A percentile compares a stretch with the other conserved stretches of the same genome.
Evolutionary conservation across 495 filamentous ascomycete species (phyloP).

Genomic region (Elasticomyces elasticus): DNA sequence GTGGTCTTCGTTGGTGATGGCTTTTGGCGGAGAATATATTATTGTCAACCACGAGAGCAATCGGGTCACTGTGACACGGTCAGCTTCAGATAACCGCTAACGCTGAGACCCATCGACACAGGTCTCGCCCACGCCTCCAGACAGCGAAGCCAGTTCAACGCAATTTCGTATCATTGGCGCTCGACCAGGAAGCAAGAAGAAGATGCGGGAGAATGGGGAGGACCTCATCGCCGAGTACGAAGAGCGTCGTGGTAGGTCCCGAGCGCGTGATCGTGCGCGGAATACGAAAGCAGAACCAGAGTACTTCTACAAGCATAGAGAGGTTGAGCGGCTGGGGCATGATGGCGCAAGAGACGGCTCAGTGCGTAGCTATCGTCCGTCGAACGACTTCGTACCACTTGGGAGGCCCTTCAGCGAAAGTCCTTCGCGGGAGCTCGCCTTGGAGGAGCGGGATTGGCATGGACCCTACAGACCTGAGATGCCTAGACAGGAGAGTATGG

Average conservation of each 20-base stretch:
- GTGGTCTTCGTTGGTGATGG: no score
- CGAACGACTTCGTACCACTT: neutral
- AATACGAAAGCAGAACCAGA: neutral
- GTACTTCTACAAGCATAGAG: neutral
- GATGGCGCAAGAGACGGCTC: neutral
- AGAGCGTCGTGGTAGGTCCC: constrained; percentile 21
- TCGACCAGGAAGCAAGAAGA: constrained; percentile 1
- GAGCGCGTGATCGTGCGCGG: neutral
- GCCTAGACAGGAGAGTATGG: constrained; percentile 3
- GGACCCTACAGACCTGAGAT: constrained; percentile 6
- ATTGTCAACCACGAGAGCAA: no score
- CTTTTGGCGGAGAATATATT: no score
- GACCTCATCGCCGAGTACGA: constrained; percentile 15
- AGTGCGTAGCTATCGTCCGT: neutral
- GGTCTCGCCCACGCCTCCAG: constrained; percentile 20
- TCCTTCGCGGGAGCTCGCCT: constrained; percentile 9
- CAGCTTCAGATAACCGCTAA: no score
- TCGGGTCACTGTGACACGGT: no score
- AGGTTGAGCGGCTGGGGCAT: neutral
- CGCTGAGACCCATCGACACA: no score
- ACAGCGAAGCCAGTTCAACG: constrained; percentile 17
- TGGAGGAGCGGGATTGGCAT: neutral
- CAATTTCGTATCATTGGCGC: constrained; percentile 14
- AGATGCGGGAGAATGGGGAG: constrained; percentile 7
- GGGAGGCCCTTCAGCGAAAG: constrained; percentile 7